A percentile compares a stretch with the other conserved stretches of the same genome.
Conservation (phyloP, 2,329 filamentous ascomycete genomes). For the Fusarium phyllophilum region DNA sequence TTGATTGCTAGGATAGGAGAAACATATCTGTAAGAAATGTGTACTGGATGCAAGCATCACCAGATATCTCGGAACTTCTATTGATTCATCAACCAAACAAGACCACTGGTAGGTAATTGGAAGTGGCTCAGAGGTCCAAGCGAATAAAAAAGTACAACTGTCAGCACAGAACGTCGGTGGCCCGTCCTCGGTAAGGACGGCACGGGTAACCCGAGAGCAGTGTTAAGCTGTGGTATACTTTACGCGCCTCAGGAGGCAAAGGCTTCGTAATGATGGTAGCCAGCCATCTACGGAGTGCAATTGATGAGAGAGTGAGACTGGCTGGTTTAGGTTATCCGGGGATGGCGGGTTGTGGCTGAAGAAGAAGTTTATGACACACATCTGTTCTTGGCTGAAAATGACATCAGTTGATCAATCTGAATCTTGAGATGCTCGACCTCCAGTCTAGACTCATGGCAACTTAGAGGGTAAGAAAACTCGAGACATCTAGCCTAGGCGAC, state of each 20-base stretch:
- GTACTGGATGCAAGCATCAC: background rate
- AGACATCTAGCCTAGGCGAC: background rate
- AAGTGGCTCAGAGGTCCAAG: background rate
- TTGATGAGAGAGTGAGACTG: background rate
- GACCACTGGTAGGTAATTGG: background rate
- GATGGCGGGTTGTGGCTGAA: conserved; percentile 1
- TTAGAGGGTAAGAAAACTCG: background rate
- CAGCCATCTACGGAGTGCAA: background rate
- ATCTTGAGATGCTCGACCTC: background rate
- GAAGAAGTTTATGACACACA: background rate
- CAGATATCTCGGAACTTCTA: background rate
- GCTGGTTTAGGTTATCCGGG: background rate
- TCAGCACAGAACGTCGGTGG: background rate
- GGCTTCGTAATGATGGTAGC: background rate
- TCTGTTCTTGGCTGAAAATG: conserved; percentile 7
- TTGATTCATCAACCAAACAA: background rate
- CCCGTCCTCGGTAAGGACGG: background rate
- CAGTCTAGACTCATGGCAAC: background rate
- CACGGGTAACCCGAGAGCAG: background rate
- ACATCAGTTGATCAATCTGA: background rate
- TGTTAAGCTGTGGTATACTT: background rate
- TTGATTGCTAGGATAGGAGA: background rate
- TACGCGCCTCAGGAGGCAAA: background rate
- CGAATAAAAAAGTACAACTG: background rate
- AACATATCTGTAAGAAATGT: background rate